Conservation (phyloP, 2,329 filamentous ascomycete species). For the Alternaria panax region DNA sequence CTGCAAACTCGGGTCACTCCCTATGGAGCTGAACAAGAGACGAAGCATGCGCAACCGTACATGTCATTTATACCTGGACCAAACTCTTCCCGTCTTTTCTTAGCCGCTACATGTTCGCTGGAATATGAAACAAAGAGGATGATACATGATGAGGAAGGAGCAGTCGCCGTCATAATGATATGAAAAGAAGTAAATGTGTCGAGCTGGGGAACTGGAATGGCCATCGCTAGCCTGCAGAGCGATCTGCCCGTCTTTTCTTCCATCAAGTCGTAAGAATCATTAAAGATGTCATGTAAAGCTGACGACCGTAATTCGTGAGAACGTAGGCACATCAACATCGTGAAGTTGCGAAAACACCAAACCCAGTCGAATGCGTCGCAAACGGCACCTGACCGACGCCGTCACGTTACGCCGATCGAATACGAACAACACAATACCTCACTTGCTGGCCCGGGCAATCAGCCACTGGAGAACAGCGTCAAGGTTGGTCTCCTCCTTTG, state of each 20-base stretch:
- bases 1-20: slow-evolving; percentile 6
- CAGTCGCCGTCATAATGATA: slow-evolving; percentile 33
- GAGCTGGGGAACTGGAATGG: slow-evolving; percentile 52
- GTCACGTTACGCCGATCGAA: slow-evolving; percentile 35
- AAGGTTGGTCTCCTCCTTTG: slow-evolving; percentile 98
- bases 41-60: slow-evolving; percentile 6
- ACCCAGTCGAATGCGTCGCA: slow-evolving; percentile 27
- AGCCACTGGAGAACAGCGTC: slow-evolving; percentile 97
- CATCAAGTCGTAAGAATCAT: slow-evolving; percentile 62
- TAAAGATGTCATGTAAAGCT: slow-evolving; percentile 55
- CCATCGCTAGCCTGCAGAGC: slow-evolving; percentile 58
- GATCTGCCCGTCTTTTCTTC: slow-evolving; percentile 59
- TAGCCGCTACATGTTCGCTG: slow-evolving; percentile 16
- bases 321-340: slow-evolving; percentile 48
- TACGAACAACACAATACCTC: slow-evolving; percentile 26
- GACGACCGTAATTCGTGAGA: slow-evolving; percentile 45
- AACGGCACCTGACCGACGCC: slow-evolving; percentile 32
- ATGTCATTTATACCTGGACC: slow-evolving; percentile 7
- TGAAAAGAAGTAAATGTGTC: slow-evolving; percentile 36
- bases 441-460: slow-evolving; percentile 78
- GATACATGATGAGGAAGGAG: slow-evolving; percentile 23
- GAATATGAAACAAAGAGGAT: slow-evolving; percentile 21
- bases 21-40: slow-evolving; percentile 11
- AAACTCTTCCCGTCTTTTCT: slow-evolving; percentile 9
- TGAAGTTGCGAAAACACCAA: slow-evolving; percentile 37